Conservation (phyloP, 2,329 filamentous ascomycete species). For the Lachnellula hyalina region DNA sequence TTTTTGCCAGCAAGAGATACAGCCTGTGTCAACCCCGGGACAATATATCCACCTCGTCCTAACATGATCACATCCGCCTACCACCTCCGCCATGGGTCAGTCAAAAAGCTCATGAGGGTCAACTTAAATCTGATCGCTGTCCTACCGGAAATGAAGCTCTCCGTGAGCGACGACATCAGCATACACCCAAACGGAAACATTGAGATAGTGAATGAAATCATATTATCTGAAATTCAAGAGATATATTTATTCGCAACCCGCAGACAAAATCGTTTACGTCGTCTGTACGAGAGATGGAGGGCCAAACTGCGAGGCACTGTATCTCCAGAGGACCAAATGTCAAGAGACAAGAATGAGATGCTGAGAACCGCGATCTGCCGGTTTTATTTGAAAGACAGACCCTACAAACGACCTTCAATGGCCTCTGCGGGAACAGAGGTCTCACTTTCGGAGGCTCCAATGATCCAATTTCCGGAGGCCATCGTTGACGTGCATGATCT, state of each 20-base stretch:
- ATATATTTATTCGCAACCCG: neutral
- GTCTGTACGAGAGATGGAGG: neutral
- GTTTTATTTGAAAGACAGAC: neutral
- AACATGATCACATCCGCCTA: too few species aligned
- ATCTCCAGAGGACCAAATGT: neutral
- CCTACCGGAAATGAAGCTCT: too few species aligned
- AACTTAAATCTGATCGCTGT: too few species aligned
- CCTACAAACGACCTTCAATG: neutral
- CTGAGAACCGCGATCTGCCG: neutral
- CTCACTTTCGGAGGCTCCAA: neutral
- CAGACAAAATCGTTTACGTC: neutral
- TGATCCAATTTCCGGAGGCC: neutral
- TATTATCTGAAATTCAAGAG: neutral
- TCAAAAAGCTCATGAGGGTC: too few species aligned
- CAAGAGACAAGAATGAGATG: neutral
- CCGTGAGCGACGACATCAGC: too few species aligned
- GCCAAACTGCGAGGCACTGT: neutral
- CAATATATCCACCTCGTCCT: too few species aligned
- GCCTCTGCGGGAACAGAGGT: neutral
- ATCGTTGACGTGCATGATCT: neutral
- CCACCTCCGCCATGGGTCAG: too few species aligned
- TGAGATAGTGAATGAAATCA: neutral
- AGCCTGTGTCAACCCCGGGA: too few species aligned
- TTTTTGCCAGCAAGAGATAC: too few species aligned
- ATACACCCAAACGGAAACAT: too few species aligned